Base-by-base conservation (phyloP, 805 yeast genomes). In the Ogataea siamensis region DNA sequence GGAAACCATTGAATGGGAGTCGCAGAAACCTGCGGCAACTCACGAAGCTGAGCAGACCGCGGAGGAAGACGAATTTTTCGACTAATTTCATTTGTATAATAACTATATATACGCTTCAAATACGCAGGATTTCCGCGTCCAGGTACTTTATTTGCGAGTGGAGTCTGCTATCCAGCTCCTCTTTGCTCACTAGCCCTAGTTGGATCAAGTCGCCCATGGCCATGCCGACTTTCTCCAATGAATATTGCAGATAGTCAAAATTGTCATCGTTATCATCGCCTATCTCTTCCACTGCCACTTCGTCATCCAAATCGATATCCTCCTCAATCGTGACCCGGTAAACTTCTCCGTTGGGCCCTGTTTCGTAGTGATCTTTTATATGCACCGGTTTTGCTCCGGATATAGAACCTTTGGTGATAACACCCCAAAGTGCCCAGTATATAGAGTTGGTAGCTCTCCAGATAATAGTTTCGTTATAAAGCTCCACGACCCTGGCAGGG, bases 401-500 rank as follows among this genome's bases (percentile, higher is more conserved):
- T 13, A 56, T 33, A 3, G 54, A 35, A 13, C 63, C 63, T 21
- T 46, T 49, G 28, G 55, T 54, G 22, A 93, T 74, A 28, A 93
- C 71, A 1, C 95, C 98, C 99, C 99, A 91, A 18, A 89, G 56
- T 4, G 83, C 73, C 99, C 99, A 91, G 55, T 73, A 76, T 7
- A 85, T 68, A 33, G 83, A 83, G 15, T 78, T 91, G 0, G 87
- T 68, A 1, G 94, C 78, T 53, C 96, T 73, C 96, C 97, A 91
- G 38, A 70, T 68, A 2, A 76, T 64, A 20, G 80, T 73, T 45
- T 86, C 87, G 50, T 82, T 78, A 53, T 76, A 76, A 28, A 87
- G 59, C 32, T 66, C 58, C 34, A 70, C 73, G 9, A 81, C 65
- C 6, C 49, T 44, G n/a, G 53, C 41, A 7, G 65, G 63, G 17